These are phyloP conservation scores for Hypomyces perniciosus DNA, from an alignment of 2,329 filamentous ascomycete species.

Conservation along the genomic window DNA sequence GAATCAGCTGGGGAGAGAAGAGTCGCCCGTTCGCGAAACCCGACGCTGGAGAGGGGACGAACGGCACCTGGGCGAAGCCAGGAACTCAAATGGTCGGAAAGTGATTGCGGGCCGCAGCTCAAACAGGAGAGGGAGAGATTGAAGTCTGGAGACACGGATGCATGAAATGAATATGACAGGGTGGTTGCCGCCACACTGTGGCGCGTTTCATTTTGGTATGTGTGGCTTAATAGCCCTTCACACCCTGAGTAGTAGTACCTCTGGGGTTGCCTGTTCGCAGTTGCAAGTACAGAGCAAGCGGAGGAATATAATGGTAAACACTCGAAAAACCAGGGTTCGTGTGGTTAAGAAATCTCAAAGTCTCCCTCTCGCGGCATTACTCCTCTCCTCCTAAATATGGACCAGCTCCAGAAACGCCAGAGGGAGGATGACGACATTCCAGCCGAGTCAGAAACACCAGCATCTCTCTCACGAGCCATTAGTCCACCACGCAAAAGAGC, in stretches of 20 bases:
- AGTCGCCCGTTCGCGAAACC: constrained; percentile 5
- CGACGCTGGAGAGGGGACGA: background rate
- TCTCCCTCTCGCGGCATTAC: background rate
- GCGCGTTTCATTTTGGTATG: background rate
- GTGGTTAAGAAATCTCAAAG: background rate
- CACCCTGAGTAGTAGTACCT: too few relatives aligned
- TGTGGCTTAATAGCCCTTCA: constrained; percentile 5
- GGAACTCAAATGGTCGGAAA: background rate
- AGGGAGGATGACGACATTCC: constrained; percentile 14
- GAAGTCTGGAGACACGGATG: constrained; percentile 9
- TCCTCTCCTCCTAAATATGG: constrained; percentile 20
- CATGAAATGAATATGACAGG: constrained; percentile 2
- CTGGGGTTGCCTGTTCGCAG: too few relatives aligned
- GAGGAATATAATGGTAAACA: background rate
- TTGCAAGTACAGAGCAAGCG: too few relatives aligned
- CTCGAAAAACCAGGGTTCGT: too few relatives aligned
- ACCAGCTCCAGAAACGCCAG: constrained; percentile 27
- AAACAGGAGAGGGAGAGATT: constrained; percentile 3
- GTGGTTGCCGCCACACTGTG: constrained; percentile 7
- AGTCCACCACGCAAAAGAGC: constrained; percentile 40
- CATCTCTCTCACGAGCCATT: constrained; percentile 34
- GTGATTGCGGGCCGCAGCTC: background rate
- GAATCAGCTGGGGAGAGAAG: background rate
- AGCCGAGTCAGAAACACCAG: constrained; percentile 9
- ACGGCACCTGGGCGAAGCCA: background rate